These are phyloP conservation scores for Aspergillus sp. DNA, from an alignment of 2,329 filamentous ascomycete genomes.

Conservation along the genomic window DNA sequence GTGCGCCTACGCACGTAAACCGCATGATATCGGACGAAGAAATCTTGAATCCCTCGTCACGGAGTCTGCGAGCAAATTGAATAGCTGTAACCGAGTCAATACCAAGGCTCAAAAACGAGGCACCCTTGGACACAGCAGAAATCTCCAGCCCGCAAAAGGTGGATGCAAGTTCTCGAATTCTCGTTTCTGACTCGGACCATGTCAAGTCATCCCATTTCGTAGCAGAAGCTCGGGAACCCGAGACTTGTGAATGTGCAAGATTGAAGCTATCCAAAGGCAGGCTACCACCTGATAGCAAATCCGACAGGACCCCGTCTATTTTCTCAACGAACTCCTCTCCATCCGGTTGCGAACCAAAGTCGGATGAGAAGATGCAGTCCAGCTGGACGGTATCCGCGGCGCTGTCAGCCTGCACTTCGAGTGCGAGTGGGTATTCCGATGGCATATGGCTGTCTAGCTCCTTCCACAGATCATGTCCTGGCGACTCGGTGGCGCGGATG, in stretches of 20 bases:
- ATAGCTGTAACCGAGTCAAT: slow-evolving; percentile 37
- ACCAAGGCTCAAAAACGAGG: slow-evolving; percentile 34
- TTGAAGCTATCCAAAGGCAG: slow-evolving; percentile 26
- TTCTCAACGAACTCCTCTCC: slow-evolving; percentile 32
- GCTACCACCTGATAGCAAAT: slow-evolving; percentile 25
- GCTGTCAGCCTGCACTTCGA: slow-evolving; percentile 33
- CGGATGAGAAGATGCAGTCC: slow-evolving; percentile 25
- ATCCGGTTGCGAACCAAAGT: slow-evolving; percentile 23
- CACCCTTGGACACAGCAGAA: slow-evolving; percentile 26
- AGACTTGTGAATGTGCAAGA: slow-evolving; percentile 11
- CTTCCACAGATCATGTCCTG: slow-evolving; percentile 25
- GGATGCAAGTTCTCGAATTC: slow-evolving; percentile 24
- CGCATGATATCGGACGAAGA: slow-evolving; percentile 39
- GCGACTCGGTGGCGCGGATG: slow-evolving; percentile 18
- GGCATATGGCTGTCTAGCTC: slow-evolving; percentile 36
- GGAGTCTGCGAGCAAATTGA: slow-evolving; percentile 32
- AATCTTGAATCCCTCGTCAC: slow-evolving; percentile 25
- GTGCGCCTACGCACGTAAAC: slow-evolving; percentile 29
- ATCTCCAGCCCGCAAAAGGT: slow-evolving; percentile 25
- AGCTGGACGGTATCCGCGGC: slow-evolving; percentile 22
- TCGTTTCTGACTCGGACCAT: slow-evolving; percentile 25
- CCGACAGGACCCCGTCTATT: slow-evolving; percentile 31
- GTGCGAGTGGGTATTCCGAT: slow-evolving; percentile 36
- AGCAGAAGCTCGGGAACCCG: background rate
- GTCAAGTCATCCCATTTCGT: slow-evolving; percentile 19